Percentiles rank a stretch among this genome's conserved stretches.
Evolutionary conservation across 2,329 filamentous ascomycete species (phyloP).

Genomic region (Fusarium torulosum): DNA sequence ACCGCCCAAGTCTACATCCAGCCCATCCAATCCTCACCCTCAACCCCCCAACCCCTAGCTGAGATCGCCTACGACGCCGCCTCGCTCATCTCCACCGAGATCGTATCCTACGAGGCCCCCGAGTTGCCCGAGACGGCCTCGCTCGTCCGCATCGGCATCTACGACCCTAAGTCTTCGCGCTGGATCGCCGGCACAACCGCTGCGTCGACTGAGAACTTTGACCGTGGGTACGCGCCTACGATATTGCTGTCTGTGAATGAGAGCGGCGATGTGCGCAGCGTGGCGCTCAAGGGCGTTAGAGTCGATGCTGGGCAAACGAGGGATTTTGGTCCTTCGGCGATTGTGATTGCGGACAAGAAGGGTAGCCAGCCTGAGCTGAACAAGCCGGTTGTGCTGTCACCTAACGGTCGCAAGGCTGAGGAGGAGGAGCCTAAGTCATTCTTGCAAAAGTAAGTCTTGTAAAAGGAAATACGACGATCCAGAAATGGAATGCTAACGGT

Average conservation of each 20-base stretch:
- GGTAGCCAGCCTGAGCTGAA: constrained; percentile 72
- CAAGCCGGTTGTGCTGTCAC: constrained; percentile 71
- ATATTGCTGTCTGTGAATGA: constrained; percentile 66
- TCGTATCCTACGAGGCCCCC: constrained; percentile 69
- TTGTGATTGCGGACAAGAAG: constrained; percentile 60
- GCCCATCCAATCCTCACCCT: constrained; percentile 56
- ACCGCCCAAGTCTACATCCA: constrained; percentile 68
- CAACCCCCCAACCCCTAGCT: constrained; percentile 62
- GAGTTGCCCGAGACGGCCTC: constrained; percentile 60
- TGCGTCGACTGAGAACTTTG: constrained; percentile 68
- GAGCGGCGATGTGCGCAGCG: constrained; percentile 62
- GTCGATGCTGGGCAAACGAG: constrained; percentile 74
- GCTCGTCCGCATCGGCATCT: constrained; percentile 71
- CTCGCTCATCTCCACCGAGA: constrained; percentile 58
- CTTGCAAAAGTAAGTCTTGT: constrained; percentile 70
- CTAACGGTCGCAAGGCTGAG: constrained; percentile 69
- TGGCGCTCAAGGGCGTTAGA: constrained; percentile 65
- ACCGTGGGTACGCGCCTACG: constrained; percentile 70
- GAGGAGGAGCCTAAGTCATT: constrained; percentile 72
- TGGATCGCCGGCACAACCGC: constrained; percentile 70
- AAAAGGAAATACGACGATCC: not conserved
- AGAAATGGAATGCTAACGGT: constrained; percentile 51
- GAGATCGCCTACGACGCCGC: constrained; percentile 67
- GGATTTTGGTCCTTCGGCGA: constrained; percentile 72
- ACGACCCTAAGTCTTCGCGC: constrained; percentile 58